These are phyloP conservation scores for Solanum rostratum DNA, from an alignment of 257 asterid genomes.

Conservation along the genomic window DNA sequence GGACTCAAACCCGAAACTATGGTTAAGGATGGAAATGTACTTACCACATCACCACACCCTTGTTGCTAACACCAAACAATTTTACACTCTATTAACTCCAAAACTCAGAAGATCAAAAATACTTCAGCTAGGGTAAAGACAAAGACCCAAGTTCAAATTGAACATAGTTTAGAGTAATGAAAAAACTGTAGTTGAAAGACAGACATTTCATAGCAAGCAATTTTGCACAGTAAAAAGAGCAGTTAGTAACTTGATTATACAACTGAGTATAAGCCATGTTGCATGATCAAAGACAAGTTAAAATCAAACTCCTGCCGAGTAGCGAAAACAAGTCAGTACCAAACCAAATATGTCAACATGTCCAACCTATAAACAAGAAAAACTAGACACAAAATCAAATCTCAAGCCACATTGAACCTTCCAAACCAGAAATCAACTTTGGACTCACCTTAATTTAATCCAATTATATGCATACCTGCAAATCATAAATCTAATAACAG, in stretches of 20 bases:
- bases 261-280: not conserved
- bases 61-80: not conserved
- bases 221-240: not conserved
- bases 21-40: not conserved
- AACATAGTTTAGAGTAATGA: not conserved
- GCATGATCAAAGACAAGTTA: not conserved
- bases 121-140: not conserved
- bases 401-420: not conserved
- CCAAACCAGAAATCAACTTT: not conserved
- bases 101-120: not conserved
- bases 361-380: not conserved
- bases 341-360: not conserved
- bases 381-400: not conserved
- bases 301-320: not conserved
- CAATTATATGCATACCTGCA: not conserved
- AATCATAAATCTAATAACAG: not conserved
- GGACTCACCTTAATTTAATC: not conserved
- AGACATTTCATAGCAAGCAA: not conserved
- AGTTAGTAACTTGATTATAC: not conserved
- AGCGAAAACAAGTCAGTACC: not conserved
- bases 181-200: not conserved
- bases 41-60: not conserved
- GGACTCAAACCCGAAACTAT: fast-evolving
- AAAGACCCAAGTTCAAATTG: not conserved
- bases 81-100: not conserved